A percentile compares a stretch with the other conserved stretches of the same genome.
Evolutionary conservation across 805 yeast genomes (phyloP).

Genomic region (Cyberlindnera euphorbiae): DNA sequence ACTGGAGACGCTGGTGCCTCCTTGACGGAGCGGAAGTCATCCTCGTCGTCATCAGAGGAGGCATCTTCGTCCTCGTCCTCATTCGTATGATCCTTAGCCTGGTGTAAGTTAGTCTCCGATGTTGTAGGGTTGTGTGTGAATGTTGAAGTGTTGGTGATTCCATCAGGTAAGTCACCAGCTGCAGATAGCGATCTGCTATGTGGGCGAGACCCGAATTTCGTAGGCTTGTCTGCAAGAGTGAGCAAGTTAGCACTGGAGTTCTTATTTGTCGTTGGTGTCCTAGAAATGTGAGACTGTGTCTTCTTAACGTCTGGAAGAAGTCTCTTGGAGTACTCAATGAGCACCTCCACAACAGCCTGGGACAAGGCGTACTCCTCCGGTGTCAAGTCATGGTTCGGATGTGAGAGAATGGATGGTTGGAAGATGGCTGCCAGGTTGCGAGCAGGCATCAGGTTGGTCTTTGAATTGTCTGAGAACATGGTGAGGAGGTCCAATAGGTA

Average conservation of each 20-base stretch:
- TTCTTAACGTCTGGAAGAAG: slow-evolving; percentile 55
- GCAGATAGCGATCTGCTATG: slow-evolving; percentile 42
- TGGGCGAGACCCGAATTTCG: slow-evolving; percentile 21
- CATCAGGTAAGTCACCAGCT: slow-evolving; percentile 38
- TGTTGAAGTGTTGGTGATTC: slow-evolving; percentile 21
- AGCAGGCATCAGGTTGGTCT: slow-evolving; percentile 84
- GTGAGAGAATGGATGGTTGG: slow-evolving; percentile 93
- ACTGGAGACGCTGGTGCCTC: not conserved
- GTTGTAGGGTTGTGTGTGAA: slow-evolving; percentile 3
- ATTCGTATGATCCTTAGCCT: slow-evolving; percentile 7
- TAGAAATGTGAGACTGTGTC: slow-evolving; percentile 2
- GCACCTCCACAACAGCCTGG: slow-evolving; percentile 79
- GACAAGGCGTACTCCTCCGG: slow-evolving; percentile 90
- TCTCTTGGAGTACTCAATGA: slow-evolving; percentile 80
- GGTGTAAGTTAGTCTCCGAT: slow-evolving; percentile 10
- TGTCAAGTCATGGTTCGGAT: slow-evolving; percentile 86
- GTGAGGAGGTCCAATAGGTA: slow-evolving; percentile 84
- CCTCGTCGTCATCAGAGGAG: slow-evolving; percentile 6
- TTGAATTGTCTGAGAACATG: slow-evolving; percentile 74
- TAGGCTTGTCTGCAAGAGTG: slow-evolving; percentile 13
- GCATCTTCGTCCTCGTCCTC: slow-evolving; percentile 11
- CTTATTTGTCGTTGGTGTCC: slow-evolving; percentile 12
- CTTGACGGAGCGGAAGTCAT: not conserved
- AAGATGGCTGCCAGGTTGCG: slow-evolving; percentile 92
- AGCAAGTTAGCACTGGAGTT: slow-evolving; percentile 17